These are phyloP conservation scores for Eucalyptus guilfoylei DNA, from an alignment of 345 rosid genomes.

Conservation along the genomic window DNA sequence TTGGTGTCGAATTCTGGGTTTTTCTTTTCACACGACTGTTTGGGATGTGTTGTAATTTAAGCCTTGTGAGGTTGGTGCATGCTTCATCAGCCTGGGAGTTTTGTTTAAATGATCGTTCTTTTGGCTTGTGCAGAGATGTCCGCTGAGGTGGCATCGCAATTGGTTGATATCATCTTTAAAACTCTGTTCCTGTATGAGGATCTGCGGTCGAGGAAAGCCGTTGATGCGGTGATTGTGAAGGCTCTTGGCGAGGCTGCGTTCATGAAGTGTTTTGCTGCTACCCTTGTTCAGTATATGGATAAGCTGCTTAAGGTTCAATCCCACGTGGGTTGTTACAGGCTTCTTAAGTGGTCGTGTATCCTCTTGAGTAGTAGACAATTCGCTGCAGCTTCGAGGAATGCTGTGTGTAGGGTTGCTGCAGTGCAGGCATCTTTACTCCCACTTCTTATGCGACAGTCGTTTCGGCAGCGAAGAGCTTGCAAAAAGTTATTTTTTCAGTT, in stretches of 20 bases:
- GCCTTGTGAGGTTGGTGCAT: neutral
- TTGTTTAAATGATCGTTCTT: neutral
- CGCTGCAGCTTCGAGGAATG: constrained; percentile 65
- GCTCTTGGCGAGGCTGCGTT: constrained; percentile 38
- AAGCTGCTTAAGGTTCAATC: constrained; percentile 53
- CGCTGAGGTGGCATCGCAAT: constrained; percentile 32
- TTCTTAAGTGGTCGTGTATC: constrained; percentile 82
- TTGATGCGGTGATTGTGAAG: constrained; percentile 59
- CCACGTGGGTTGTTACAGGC: constrained; percentile 52
- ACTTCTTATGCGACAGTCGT: constrained; percentile 51
- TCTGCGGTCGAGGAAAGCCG: constrained; percentile 68
- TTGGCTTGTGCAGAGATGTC: constrained; percentile 50
- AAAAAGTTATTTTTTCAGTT: constrained; percentile 49
- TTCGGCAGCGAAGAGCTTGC: constrained; percentile 68
- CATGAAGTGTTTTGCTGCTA: constrained; percentile 79
- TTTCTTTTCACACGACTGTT: neutral
- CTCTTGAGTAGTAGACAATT: constrained; percentile 65
- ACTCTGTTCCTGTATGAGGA: constrained; percentile 72
- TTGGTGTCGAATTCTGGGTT: neutral
- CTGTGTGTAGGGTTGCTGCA: constrained; percentile 58
- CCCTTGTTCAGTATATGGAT: constrained; percentile 83
- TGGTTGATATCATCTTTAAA: constrained; percentile 69
- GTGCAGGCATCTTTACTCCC: constrained; percentile 63
- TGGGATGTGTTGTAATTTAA: neutral
- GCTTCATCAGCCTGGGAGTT: neutral